Evolutionary conservation across 2,329 filamentous ascomycete genomes (phyloP).

Genomic region (Aspergillus sp.): DNA sequence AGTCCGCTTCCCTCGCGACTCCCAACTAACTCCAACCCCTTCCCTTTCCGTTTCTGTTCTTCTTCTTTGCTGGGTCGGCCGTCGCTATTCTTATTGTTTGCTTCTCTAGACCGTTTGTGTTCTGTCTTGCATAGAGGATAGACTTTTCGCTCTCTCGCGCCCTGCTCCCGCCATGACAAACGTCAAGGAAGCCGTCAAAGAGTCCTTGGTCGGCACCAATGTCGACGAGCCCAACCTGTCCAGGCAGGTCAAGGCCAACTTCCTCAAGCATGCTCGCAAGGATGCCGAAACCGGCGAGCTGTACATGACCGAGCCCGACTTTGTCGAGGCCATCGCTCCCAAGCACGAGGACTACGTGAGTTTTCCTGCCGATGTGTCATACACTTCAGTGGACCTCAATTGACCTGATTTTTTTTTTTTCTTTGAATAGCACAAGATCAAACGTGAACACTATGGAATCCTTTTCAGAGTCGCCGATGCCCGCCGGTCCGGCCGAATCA

Average conservation of each 20-base stretch:
- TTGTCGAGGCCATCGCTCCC: constrained; percentile 87
- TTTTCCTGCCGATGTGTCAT: constrained; percentile 27
- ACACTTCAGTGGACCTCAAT: background rate
- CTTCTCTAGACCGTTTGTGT: background rate
- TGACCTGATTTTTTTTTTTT: constrained; percentile 18
- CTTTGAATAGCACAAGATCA: constrained; percentile 82
- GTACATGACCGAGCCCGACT: constrained; percentile 80
- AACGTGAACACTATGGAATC: constrained; percentile 90
- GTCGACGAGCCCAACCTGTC: constrained; percentile 63
- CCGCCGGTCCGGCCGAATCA: constrained; percentile 69
- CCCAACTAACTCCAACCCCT: constrained; percentile 17
- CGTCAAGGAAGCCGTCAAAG: constrained; percentile 73
- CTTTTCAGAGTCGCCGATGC: constrained; percentile 91
- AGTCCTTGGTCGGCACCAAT: constrained; percentile 67
- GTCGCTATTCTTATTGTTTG: constrained; percentile 9
- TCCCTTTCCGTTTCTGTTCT: constrained; percentile 10
- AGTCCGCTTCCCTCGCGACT: constrained; percentile 12
- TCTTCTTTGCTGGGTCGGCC: constrained; percentile 6
- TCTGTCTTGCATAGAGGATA: constrained; percentile 10
- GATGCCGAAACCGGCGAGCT: constrained; percentile 74
- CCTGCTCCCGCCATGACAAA: constrained; percentile 38
- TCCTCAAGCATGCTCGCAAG: constrained; percentile 72
- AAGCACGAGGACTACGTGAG: constrained; percentile 86
- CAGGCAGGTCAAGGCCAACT: constrained; percentile 71
- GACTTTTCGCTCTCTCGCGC: constrained; percentile 7